Base-by-base conservation (phyloP, 441 rosid species). In the Populus hybrid region DNA sequence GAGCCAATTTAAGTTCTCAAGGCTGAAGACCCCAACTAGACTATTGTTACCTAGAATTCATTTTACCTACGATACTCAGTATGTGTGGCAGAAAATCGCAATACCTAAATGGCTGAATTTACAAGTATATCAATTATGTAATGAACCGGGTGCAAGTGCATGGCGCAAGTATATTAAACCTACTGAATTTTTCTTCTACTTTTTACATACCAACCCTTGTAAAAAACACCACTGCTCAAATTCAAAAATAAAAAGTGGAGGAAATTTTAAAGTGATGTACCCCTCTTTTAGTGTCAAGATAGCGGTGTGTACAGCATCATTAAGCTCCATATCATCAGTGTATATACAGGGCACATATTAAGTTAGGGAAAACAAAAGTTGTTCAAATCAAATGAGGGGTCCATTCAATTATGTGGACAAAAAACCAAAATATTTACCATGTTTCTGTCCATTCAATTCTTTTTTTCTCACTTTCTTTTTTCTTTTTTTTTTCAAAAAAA, bases 321-420 rank as follows among this genome's bases (percentile, higher is more conserved):
- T 99, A 65, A 97, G 99, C 86, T 97, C 99, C 99, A 97, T 93
- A 80, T 97, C 99, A 79, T 94, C 99, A 2, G 98, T 90, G 82
- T 92, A 97, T 88, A 98, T 93, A 53, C 61, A 53, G 61, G 18
- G 61, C 8, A 53, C 61, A 53, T 5, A 0, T 0, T 53, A 53
- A 53, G 61, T 53, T 53, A 53, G 9, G n/a, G 2, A 5, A 53
- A 18, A 53, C 8, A 0, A 53, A 53, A 3, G 0, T 46, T 46
- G 53, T 46, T 46, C 53, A 46, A 46, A 46, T 12, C 53, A 46
- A 46, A 46, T 11, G 53, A 46, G 12, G 53, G 3, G n/a, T n/a
- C n/a, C n/a, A n/a, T n/a, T n/a, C n/a, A n/a, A n/a, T n/a, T 40
- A 10, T 46, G 53, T 40, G 50, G 0, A 14, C 61, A 53, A 16